phyloP scores from a whole-genome alignment of 441 rosid genomes.

The Mallotus repandus region DNA sequence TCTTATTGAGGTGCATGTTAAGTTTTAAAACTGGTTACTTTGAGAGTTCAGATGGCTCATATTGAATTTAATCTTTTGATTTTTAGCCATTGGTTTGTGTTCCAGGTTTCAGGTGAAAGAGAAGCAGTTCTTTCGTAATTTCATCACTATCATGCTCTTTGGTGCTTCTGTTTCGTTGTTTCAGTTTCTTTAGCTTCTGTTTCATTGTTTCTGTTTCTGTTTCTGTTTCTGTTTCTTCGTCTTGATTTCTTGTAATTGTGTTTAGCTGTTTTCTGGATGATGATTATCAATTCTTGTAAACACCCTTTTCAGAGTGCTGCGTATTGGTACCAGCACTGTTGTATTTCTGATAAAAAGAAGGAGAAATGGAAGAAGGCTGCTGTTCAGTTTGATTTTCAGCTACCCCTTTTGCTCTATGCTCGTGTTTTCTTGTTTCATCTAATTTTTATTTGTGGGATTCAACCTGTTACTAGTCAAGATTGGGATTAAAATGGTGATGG shows the following conservation, averaged over 20 bases:
- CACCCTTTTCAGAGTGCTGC: slow-evolving; percentile 24
- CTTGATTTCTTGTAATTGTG: not conserved
- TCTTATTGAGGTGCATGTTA: no score
- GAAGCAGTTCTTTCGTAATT: no score
- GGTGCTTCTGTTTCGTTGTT: no score
- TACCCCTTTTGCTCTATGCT: slow-evolving; percentile 21
- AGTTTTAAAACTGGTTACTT: no score
- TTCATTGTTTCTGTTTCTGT: slow-evolving; percentile 23
- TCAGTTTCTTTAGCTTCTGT: slow-evolving; percentile 23
- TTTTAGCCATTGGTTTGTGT: no score
- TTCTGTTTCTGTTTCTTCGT: not conserved
- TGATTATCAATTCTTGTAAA: slow-evolving; percentile 7
- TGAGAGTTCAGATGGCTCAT: no score
- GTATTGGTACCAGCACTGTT: slow-evolving; percentile 15
- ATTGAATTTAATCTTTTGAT: no score
- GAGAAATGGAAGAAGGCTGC: slow-evolving; percentile 27
- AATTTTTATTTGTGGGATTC: slow-evolving; percentile 14
- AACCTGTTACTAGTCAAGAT: slow-evolving; percentile 35
- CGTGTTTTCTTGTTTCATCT: slow-evolving; percentile 27
- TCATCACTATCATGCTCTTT: no score
- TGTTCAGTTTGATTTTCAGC: not conserved
- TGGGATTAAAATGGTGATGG: slow-evolving; percentile 45
- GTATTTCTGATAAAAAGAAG: slow-evolving; percentile 26
- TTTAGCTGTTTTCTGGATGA: slow-evolving; percentile 16
- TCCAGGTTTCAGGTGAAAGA: no score